Percentiles rank a stretch among this genome's conserved stretches.
phyloP scores from a whole-genome alignment of 345 rosid species.

The Schrenkiella parvula region DNA sequence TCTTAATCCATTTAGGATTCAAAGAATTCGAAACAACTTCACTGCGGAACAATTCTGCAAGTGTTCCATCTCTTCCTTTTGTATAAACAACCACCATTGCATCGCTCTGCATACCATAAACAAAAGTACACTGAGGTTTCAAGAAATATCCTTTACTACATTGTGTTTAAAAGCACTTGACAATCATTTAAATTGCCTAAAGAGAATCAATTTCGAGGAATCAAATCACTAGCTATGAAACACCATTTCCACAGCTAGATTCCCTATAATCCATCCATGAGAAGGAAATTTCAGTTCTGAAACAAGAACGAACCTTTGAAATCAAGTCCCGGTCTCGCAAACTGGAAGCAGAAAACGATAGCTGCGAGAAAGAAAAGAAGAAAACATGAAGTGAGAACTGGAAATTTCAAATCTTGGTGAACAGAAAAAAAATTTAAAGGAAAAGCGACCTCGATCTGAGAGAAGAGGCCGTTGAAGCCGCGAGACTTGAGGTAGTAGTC shows the following conservation, averaged over 20 bases:
- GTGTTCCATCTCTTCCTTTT: slow-evolving; percentile 64
- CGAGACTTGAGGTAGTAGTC: slow-evolving; percentile 60
- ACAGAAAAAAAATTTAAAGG: not conserved
- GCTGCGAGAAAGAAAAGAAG: slow-evolving; percentile 38
- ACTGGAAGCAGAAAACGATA: slow-evolving; percentile 76
- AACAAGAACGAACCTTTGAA: slow-evolving; percentile 55
- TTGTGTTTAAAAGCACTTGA: not conserved
- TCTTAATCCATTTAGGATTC: slow-evolving; percentile 72
- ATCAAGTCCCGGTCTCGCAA: slow-evolving; percentile 67
- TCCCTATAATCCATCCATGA: not conserved
- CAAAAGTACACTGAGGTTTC: not conserved
- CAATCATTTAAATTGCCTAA: not conserved
- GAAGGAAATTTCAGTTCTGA: not conserved
- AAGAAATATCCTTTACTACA: not conserved
- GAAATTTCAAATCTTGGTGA: not conserved
- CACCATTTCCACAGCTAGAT: not conserved
- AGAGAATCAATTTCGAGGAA: not conserved
- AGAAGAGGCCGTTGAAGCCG: slow-evolving; percentile 58
- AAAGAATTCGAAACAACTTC: slow-evolving; percentile 86
- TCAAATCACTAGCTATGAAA: not conserved
- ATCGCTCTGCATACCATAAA: slow-evolving; percentile 61
- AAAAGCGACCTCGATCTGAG: slow-evolving; percentile 76
- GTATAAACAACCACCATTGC: slow-evolving; percentile 73
- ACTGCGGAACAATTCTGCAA: slow-evolving; percentile 58
- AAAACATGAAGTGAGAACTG: not conserved